These are phyloP conservation scores for Endoconidiophora polonica DNA, from an alignment of 2,329 filamentous ascomycete genomes.

Conservation along the genomic window DNA sequence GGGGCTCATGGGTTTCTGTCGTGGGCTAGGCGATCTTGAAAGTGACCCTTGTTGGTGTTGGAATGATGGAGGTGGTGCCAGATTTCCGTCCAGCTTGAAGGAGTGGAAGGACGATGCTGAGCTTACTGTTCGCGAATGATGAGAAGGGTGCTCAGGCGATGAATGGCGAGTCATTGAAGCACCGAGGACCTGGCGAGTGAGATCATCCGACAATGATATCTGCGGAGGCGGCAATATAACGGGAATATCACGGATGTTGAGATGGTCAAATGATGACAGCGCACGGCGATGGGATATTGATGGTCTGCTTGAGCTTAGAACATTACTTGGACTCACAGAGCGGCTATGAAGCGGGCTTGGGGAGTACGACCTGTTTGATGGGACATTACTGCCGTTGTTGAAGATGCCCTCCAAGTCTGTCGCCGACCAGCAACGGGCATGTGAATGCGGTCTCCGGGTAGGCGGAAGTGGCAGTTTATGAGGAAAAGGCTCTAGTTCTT, in stretches of 20 bases:
- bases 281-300: slow-evolving; percentile 21
- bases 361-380: slow-evolving; percentile 1
- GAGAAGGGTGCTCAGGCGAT: not conserved
- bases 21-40: slow-evolving; percentile 1
- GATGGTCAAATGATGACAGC: slow-evolving; percentile 29
- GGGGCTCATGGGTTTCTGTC: slow-evolving; percentile 6
- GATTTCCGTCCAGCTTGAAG: slow-evolving; percentile 22
- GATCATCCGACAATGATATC: slow-evolving; percentile 2
- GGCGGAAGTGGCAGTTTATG: slow-evolving; percentile 16
- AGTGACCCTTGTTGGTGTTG: slow-evolving; percentile 5
- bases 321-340: not conserved
- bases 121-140: slow-evolving; percentile 12
- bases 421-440: slow-evolving; percentile 3
- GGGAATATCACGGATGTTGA: not conserved
- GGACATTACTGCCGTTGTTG: not conserved
- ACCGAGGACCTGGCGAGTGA: not conserved
- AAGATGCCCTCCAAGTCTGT: slow-evolving; percentile 11
- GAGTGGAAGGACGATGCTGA: slow-evolving; percentile 13
- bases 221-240: not conserved
- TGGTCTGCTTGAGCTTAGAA: not conserved
- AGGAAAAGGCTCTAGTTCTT: slow-evolving; percentile 19
- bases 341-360: not conserved
- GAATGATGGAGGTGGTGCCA: slow-evolving; percentile 24
- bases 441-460: not conserved
- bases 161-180: not conserved